phyloP scores from a whole-genome alignment of 345 rosid species.

The Citrus maxima region DNA sequence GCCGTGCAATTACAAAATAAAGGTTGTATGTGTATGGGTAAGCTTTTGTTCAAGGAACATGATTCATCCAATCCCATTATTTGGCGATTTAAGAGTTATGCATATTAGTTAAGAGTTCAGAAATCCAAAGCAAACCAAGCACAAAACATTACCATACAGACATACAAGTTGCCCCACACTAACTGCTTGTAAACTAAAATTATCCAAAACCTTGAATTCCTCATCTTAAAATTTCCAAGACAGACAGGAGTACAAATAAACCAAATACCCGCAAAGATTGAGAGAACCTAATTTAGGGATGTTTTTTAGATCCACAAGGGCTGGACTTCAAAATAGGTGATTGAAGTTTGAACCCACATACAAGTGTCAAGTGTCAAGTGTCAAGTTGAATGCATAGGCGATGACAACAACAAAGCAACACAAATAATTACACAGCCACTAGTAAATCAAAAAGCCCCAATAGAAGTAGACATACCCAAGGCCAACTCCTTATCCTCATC shows the following conservation, averaged over 20 bases:
- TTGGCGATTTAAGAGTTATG: neutral
- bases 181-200: neutral
- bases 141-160: neutral
- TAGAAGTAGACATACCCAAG: slow-evolving; percentile 37
- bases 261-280: neutral
- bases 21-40: neutral
- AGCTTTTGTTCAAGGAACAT: neutral
- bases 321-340: neutral
- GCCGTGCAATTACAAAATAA: neutral
- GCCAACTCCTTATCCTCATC: slow-evolving; percentile 69
- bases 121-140: slow-evolving; percentile 1
- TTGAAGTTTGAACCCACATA: neutral
- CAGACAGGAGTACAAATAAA: neutral
- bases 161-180: neutral
- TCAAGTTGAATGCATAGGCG: neutral
- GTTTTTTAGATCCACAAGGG: neutral
- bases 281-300: neutral
- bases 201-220: neutral
- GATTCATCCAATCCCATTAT: neutral
- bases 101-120: neutral
- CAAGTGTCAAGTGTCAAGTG: neutral
- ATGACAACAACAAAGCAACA: neutral
- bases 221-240: neutral
- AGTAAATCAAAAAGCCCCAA: neutral
- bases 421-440: neutral